Evolutionary conservation across 768 basidiomycete species (phyloP).

Genomic region (Mycena galericulata): DNA sequence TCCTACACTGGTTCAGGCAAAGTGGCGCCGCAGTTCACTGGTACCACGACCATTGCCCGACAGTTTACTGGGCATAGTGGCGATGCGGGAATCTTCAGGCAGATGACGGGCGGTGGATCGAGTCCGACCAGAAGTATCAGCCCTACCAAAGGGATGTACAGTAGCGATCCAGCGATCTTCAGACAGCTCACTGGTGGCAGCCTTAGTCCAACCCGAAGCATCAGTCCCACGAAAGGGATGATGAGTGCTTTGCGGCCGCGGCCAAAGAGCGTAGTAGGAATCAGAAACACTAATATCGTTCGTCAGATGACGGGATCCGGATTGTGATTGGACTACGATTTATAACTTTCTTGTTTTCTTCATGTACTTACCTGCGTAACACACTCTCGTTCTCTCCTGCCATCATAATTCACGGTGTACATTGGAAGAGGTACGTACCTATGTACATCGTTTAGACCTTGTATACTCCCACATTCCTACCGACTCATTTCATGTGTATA

Average conservation of each 20-base stretch:
- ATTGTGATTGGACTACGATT: conserved; percentile 15
- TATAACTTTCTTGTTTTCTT: too few species aligned
- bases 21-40: conserved; percentile 70
- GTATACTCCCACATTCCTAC: too few species aligned
- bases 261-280: conserved; percentile 84
- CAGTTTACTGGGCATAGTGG: conserved; percentile 72
- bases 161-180: conserved; percentile 54
- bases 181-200: conserved; percentile 78
- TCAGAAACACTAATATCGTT: conserved; percentile 74
- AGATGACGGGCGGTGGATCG: conserved; percentile 41
- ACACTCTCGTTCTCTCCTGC: too few species aligned
- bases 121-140: conserved; percentile 63
- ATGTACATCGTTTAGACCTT: too few species aligned
- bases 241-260: conserved; percentile 63
- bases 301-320: conserved; percentile 76
- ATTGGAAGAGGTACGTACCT: too few species aligned
- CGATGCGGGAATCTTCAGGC: conserved; percentile 51
- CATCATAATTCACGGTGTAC: too few species aligned
- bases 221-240: conserved; percentile 82
- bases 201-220: conserved; percentile 74
- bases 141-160: conserved; percentile 78
- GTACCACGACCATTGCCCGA: conserved; percentile 77
- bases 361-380: too few species aligned
- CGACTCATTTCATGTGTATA: too few species aligned
- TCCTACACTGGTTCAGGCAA: conserved; percentile 56